phyloP scores from a whole-genome alignment of 2,329 filamentous ascomycete genomes.

The Nannizziopsis barbatae region DNA sequence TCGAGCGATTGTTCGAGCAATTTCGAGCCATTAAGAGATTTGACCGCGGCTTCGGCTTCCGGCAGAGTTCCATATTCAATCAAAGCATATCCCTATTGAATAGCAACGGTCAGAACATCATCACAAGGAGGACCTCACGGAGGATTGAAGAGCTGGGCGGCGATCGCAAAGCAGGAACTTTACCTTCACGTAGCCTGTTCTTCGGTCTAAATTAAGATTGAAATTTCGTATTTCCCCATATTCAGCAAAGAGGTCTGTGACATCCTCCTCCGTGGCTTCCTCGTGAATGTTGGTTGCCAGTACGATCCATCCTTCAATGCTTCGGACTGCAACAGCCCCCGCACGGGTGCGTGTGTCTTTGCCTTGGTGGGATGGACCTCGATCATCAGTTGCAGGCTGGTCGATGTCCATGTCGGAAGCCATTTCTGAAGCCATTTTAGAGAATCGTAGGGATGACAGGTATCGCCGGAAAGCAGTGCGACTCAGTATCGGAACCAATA shows the following conservation, averaged over 20 bases:
- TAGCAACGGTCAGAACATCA: neutral
- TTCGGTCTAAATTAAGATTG: slow-evolving; percentile 53
- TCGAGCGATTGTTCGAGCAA: slow-evolving; percentile 54
- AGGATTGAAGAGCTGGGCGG: neutral
- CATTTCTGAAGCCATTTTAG: slow-evolving; percentile 21
- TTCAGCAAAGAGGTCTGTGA: slow-evolving; percentile 55
- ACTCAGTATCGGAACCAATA: no score
- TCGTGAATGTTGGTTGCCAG: slow-evolving; percentile 60
- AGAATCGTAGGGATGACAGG: no score
- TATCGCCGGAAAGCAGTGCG: no score
- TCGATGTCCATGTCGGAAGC: slow-evolving; percentile 39
- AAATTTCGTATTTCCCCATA: slow-evolving; percentile 58
- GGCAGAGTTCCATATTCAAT: slow-evolving; percentile 55
- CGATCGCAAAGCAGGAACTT: slow-evolving; percentile 13
- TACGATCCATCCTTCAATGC: slow-evolving; percentile 59
- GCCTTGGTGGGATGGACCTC: slow-evolving; percentile 23
- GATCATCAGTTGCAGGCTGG: slow-evolving; percentile 22
- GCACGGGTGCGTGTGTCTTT: slow-evolving; percentile 35
- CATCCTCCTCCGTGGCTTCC: slow-evolving; percentile 55
- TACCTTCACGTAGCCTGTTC: slow-evolving; percentile 59
- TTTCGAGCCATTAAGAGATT: slow-evolving; percentile 49
- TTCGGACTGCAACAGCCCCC: slow-evolving; percentile 49
- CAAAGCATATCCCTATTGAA: slow-evolving; percentile 51
- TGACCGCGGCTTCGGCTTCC: slow-evolving; percentile 53
- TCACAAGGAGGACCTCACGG: neutral